Base-by-base conservation (phyloP, 2,329 filamentous ascomycete species). In the Penicillium sp. region DNA sequence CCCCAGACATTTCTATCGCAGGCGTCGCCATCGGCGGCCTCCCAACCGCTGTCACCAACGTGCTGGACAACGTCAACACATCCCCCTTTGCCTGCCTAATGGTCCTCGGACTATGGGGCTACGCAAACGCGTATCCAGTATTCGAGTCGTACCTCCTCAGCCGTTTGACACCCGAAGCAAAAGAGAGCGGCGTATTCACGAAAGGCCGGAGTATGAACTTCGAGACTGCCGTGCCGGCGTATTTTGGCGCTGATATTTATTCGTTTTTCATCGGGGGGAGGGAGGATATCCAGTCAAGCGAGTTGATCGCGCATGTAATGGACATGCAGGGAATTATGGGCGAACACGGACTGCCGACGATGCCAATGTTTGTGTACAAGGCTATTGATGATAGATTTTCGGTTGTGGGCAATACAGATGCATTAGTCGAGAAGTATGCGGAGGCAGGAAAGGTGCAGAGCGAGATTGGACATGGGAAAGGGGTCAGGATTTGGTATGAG, bases 351-450 rank as follows among this genome's bases (percentile, higher is more conserved):
- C 12, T 57, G 16, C 55, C 55, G 5, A 28, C 30, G 23, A 47
- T 52, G 42, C 48, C 48, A 3, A 52, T 57, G 23, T 57, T 52
- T 46, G 8, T 52, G 5, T 57, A 57, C 18, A 57, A 57, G 33
- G 55, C 55, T 18, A 38, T 57, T 33, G 8, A n/a, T 20, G 48
- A 57, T 5, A 28, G 42, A n/a, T 24, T 57, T 23, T 40, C 48
- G 11, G 33, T 48, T 20, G 16, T 57, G 26, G 26, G 52, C 7
- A 11, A 20, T 6, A 20, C 43, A 8, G 48, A 57, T 57, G 28
- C 42, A 12, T n/a, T 57, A 21, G 6, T 57, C 18, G 23, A 42
- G 30, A 46, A 47, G 18, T 57, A 57, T 28, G 52, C 48, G 26
- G 23, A 16, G 3, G 43, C 46, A 12, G 45, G 48, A 7, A 20